phyloP scores from a whole-genome alignment of 176 grass and related monocot genomes.

The Musa troglodytarum region DNA sequence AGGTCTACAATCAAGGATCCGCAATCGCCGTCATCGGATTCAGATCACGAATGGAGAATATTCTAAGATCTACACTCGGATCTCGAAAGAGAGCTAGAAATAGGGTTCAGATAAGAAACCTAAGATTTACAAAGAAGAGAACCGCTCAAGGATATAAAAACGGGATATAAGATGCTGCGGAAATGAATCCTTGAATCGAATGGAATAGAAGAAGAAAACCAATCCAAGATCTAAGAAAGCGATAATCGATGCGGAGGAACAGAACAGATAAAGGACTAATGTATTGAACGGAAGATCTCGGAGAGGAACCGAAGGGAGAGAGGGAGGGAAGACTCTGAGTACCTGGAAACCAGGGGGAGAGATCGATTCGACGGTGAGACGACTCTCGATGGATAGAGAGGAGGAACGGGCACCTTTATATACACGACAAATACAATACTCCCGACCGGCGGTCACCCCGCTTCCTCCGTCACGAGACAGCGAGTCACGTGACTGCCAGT shows the following conservation, averaged over 20 bases:
- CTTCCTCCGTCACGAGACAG: background rate
- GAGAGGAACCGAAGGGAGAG: background rate
- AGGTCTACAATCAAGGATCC: background rate
- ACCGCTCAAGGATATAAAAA: background rate
- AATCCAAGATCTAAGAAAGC: background rate
- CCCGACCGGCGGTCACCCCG: background rate
- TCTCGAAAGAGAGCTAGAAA: background rate
- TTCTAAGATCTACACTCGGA: constrained; percentile 4
- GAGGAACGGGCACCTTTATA: background rate
- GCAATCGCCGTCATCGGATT: background rate
- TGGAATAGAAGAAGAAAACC: background rate
- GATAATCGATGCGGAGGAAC: background rate
- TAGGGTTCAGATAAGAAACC: too few relatives aligned
- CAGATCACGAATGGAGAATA: background rate
- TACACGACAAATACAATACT: background rate
- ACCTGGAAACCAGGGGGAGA: background rate
- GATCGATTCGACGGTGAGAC: background rate
- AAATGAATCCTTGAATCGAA: too few relatives aligned
- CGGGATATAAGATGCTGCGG: background rate
- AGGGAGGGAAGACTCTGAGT: background rate
- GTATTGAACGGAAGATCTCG: background rate
- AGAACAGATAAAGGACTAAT: background rate
- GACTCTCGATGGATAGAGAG: background rate
- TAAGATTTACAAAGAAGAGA: background rate
- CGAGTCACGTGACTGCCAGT: background rate